Evolutionary conservation across 768 basidiomycete species (phyloP), one percentile per base, ranked within the genome.

Genomic region (Gelatoporia subvermispora): DNA sequence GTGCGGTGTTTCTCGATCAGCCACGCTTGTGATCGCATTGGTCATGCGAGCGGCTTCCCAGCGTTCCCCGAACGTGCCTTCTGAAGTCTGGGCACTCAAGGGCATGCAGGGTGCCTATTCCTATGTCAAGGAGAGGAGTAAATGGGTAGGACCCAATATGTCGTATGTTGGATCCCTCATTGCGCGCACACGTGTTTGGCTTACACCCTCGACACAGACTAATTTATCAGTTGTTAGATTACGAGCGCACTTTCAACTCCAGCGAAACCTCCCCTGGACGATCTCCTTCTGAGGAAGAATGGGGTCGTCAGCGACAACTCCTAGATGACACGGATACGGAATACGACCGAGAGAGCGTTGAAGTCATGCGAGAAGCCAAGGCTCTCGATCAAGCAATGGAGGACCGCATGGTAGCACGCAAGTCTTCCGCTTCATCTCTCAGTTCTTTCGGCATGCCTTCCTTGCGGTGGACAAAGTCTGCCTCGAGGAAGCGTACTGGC

Each of bases 221-320:
- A 64, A 93, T 94, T 69, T 93, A 93, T 75, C 92, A 94, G 69
- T 74, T 95, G 39, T 73, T 92, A 59, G 93, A 94, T 64, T 95
- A 93, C 66, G 91, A 93, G 66, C 86, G 89, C 53, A 76, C 74
- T 43, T 69, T 89, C 48, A 78, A 76, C 56, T 68, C 74, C 36
- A 75, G 73, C 47, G 65, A 68, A 37, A 58, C 51, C 18, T 81
- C 80, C 4, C 76, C 76, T 43, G 73, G 68, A 16, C 67, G 63
- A 16, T 77, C 80, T 35, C 79, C 77, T 21, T 77, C 75, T 24
- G 85, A 86, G 59, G 88, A 83, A 60, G 90, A 89, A 61, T 91
- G 89, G 89, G 77, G 81, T 46, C 83, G 86, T 38, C 76, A 75
- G 45, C 77, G 90, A 45, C 72, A 68, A 43, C 65, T 79, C 56